phyloP scores from a whole-genome alignment of 164 flowering plant species.

The Stephania cephalantha region DNA sequence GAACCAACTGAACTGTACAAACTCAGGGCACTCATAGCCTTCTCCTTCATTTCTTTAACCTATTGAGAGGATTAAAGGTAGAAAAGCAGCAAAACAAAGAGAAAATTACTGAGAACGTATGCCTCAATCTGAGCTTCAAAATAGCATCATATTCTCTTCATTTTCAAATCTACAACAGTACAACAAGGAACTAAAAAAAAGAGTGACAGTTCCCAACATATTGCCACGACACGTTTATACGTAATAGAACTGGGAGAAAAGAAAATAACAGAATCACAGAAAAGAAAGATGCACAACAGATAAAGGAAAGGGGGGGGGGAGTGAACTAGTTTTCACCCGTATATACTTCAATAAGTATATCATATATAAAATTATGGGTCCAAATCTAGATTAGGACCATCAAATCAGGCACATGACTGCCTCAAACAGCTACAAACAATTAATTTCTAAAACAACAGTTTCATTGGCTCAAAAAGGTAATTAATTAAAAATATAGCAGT shows the following conservation, averaged over 20 bases:
- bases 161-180: not conserved
- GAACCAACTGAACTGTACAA: slow-evolving; percentile 47
- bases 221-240: not conserved
- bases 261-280: not conserved
- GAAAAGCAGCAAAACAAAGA: not conserved
- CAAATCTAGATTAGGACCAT: not conserved
- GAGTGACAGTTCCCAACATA: not conserved
- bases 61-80: slow-evolving; percentile 16
- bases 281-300: not conserved
- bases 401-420: not conserved
- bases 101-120: not conserved
- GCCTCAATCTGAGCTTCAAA: not conserved
- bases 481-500: too few species aligned
- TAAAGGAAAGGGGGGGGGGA: not conserved
- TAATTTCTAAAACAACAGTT: not conserved
- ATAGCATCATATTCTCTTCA: not conserved
- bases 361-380: too few species aligned
- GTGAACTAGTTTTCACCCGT: not conserved
- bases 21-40: slow-evolving; percentile 72
- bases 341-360: too few species aligned
- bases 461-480: not conserved
- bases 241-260: not conserved
- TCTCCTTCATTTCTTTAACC: slow-evolving; percentile 95
- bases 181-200: not conserved
- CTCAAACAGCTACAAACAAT: not conserved